Base-by-base conservation (phyloP, 1,284 basidiomycete species). In the Boletus sp. region DNA sequence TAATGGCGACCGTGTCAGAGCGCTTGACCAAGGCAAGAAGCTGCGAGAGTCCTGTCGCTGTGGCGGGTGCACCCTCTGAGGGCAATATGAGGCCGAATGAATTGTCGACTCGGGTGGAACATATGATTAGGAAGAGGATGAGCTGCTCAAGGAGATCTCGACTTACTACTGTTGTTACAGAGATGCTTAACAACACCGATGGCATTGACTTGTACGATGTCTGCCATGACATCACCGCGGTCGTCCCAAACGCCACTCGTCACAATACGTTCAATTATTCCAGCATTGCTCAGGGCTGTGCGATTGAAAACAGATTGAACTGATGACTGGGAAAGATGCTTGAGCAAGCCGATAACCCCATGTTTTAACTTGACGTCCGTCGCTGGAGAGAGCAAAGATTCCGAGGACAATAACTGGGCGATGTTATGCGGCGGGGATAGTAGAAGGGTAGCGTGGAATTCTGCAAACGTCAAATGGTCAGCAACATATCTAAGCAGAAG, bases 161-260 rank as follows among this genome's bases (percentile, higher is more conserved):
- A 68, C 81, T 59, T 60, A 93, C 92, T 72, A 59, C 81, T 84
- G 30, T 77, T 78, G 51, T 80, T 82, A 63, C 88, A 92, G 48
- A 98, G 74, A 61, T 96, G 89, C 69, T 97, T 97, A 25, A 89
- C 78, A 14, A 94, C 76, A 0, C 91, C 91, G 36, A 97, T 88
- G 0, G 91, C 90, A 40, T 84, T 85, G 22, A 93, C 77, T 68
- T 98, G 95, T 0, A 98, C 82, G 10, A 89, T 78, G 47, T 90
- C 87, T 10, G 87, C 81, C 71, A 92, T 81, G 43, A 71, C 72
- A 63, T 94, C 91, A 7, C 77, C 70, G 50, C 79, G 77, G 43
- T 82, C 76, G 23, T 77, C 76, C 82, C 88, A 93, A 8, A 91
- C 72, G 2, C 82, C 80, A 51, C 86, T 85, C n/a, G 69, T 66